Evolutionary conservation across 1,139 yeast species (phyloP), one percentile per base, ranked within the genome.

Genomic region (Zygosaccharomyces sapae): DNA sequence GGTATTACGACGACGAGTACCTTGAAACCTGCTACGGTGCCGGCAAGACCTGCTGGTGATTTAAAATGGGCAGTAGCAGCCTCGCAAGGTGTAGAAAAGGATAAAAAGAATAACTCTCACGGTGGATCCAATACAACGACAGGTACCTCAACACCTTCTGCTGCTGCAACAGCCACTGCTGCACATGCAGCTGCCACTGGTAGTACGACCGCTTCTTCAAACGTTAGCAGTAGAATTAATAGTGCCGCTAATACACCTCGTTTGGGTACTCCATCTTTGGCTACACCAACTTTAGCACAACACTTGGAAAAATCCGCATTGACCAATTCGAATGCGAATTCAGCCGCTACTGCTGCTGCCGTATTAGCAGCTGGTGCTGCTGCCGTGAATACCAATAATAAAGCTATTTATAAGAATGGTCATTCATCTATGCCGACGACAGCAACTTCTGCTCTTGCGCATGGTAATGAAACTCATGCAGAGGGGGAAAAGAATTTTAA

Each of bases 11-110:
- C 64, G 10, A 54, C 69, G 51, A 52, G 73, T 68, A 77, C 80
- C 1, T 68, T 82, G 47, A 81, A 80, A 62, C 88, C 88, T 2
- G 87, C 88, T 1, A 73, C 81, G 0, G 74, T 83, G 5, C 88
- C 88, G 8, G 70, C 75, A 1, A 79, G 77, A 53, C 86, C 86
- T 0, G 75, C 76, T 3, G 80, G 82, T 12, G 83, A 79, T 45
- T 69, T 82, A 53, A 81, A 82, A 56, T 83, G 90, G 90, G 76
- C 89, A 1, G 78, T 81, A 1, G 83, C 86, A 1, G 86, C 84
- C 2, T 81, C 82, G 4, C 77, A 76, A 27, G 68, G 55, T 29
- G 55, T 56, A 10, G 63, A 61, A 29, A 62, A 54, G 37, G 61
- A 55, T 16, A 55, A 57, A 37, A 55, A 55, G 31, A 37, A 25